phyloP scores from a whole-genome alignment of 108 stramenopile genomes.

The Parietichytrium sp. region DNA sequence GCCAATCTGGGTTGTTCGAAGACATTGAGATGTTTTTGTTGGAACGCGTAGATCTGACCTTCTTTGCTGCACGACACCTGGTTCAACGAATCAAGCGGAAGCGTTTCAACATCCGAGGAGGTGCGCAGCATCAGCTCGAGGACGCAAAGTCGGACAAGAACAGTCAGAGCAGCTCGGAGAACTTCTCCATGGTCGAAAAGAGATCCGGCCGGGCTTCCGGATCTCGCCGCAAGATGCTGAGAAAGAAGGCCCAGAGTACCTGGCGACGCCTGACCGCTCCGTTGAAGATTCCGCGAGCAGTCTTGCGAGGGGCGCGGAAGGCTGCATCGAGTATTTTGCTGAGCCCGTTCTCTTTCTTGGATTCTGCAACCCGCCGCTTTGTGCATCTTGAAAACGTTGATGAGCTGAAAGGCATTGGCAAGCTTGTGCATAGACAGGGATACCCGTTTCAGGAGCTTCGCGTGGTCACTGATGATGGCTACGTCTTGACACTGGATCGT shows the following conservation, averaged over 20 bases:
- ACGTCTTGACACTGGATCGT: slow-evolving; percentile 40
- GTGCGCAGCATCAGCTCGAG: not conserved
- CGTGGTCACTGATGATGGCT: slow-evolving; percentile 40
- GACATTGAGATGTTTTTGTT: slow-evolving; percentile 36
- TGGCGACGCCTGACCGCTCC: not conserved
- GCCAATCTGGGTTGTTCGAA: slow-evolving; percentile 13
- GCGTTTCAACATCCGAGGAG: not conserved
- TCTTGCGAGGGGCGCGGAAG: not conserved
- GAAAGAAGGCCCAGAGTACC: not conserved
- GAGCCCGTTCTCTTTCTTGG: not conserved
- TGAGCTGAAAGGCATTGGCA: slow-evolving; percentile 17
- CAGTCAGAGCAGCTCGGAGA: not conserved
- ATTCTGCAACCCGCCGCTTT: slow-evolving; percentile 20
- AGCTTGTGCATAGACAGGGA: slow-evolving; percentile 23
- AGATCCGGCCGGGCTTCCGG: too few species aligned
- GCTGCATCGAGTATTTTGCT: too few species aligned
- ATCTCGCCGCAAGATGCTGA: too few species aligned
- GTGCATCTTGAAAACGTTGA: slow-evolving; percentile 36
- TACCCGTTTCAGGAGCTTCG: slow-evolving; percentile 27
- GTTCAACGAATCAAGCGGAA: slow-evolving; percentile 6
- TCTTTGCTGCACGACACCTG: slow-evolving; percentile 5
- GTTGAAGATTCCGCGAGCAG: not conserved
- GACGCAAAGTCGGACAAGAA: not conserved
- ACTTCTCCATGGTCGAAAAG: not conserved
- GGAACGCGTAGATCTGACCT: slow-evolving; percentile 18